Conservation (phyloP, 2,329 filamentous ascomycete species). For the Nigrograna mackinnonii region DNA sequence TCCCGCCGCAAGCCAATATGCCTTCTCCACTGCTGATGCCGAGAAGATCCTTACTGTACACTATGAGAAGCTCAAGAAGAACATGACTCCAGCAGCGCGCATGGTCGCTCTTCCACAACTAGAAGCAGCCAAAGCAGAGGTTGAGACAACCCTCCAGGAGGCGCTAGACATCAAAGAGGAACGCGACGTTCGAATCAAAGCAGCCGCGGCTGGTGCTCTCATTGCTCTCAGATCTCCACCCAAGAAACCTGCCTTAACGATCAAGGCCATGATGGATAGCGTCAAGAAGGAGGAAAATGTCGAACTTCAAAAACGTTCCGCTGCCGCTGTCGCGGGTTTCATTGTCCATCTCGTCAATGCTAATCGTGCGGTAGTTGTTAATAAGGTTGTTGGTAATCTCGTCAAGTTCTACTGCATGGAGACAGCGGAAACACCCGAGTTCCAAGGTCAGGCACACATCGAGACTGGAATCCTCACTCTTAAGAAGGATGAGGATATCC, state of each 20-base stretch:
- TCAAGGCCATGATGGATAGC: constrained; percentile 98
- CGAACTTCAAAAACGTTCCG: constrained; percentile 84
- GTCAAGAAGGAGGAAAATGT: constrained; percentile 92
- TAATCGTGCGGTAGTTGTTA: constrained; percentile 81
- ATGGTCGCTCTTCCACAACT: constrained; percentile 81
- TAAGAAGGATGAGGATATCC: constrained; percentile 94
- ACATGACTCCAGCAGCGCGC: constrained; percentile 84
- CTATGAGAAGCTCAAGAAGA: constrained; percentile 85
- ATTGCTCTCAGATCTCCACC: constrained; percentile 86
- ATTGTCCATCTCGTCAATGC: constrained; percentile 84
- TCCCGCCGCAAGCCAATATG: constrained; percentile 84
- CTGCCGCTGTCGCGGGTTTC: constrained; percentile 79
- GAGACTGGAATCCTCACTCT: constrained; percentile 85
- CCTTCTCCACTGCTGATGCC: constrained; percentile 85
- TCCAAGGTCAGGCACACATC: constrained; percentile 78
- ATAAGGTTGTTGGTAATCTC: constrained; percentile 93
- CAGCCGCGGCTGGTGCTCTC: constrained; percentile 83
- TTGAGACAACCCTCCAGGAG: constrained; percentile 74
- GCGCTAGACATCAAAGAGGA: constrained; percentile 77
- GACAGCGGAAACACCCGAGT: constrained; percentile 95
- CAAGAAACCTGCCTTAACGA: constrained; percentile 90
- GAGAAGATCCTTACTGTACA: constrained; percentile 86
- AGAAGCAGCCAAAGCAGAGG: constrained; percentile 73
- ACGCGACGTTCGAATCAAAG: constrained; percentile 83
- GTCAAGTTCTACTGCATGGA: constrained; percentile 98